Evolutionary conservation across 2,329 filamentous ascomycete species (phyloP), one percentile per base, ranked within the genome.

Genomic region (Tolypocladium album): DNA sequence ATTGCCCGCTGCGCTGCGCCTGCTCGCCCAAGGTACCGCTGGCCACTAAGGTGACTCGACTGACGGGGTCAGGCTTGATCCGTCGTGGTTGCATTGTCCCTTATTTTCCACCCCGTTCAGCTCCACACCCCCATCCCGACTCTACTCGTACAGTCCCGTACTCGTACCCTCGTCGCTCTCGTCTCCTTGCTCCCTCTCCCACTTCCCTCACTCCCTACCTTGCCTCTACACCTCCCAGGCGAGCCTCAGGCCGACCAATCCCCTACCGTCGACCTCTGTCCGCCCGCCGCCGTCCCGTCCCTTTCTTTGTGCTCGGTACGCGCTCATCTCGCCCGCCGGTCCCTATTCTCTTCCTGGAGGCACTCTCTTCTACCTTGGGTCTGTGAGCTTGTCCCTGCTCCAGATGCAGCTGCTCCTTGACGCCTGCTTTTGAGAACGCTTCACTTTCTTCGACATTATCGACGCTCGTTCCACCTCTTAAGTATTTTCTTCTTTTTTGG

Each of bases 381-480:
- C 62, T 47, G 45, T 52, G 60, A 58, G 22, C 64, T 67, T 31
- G 39, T 36, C 43, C 34, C 62, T 66, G 65, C 64, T 65, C 67
- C 65, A 65, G 69, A 72, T 71, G 66, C 65, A 62, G 66, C 64
- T 64, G 60, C 61, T 65, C 63, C 64, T 66, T 59, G 59, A 61
- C 65, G 66, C 61, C 63, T 66, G 50, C 59, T 53, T 65, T 68
- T 69, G 63, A 70, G 67, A 67, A 59, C 55, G 24, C 56, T 40
- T 55, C 62, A 58, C 64, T 61, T 63, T 68, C 66, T 63, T 67
- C 65, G 40, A 55, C 50, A 45, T 63, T 63, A 66, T 67, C 67
- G 67, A 71, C 71, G 61, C 66, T 72, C 70, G 64, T 71, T 73
- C 66, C 63, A 60, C 61, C 61, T 66, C 60, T 70, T 70, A 67